A percentile compares a stretch with the other conserved stretches of the same genome.
phyloP scores from a whole-genome alignment of 2,329 filamentous ascomycete species.

The Sordariomycetes sp. region DNA sequence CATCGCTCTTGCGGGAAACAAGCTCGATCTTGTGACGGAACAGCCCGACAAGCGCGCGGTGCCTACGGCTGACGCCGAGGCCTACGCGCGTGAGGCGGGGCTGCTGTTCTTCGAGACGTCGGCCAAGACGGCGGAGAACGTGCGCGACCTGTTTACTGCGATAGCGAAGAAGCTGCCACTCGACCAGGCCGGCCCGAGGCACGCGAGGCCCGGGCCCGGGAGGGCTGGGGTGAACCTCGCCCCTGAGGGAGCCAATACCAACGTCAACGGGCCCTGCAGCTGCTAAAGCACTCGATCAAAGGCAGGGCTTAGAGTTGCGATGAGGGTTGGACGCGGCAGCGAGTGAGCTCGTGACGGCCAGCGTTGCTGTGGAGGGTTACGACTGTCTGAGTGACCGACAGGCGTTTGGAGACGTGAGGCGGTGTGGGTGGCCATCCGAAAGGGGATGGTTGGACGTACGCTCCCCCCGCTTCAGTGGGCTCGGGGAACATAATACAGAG shows the following conservation, averaged over 20 bases:
- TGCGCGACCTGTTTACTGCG: constrained; percentile 87
- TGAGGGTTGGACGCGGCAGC: too few relatives aligned
- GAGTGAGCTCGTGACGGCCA: too few relatives aligned
- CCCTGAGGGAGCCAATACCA: constrained; percentile 44
- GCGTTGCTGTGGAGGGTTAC: neutral
- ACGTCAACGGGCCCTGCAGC: constrained; percentile 39
- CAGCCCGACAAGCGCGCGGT: constrained; percentile 95
- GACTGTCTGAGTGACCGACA: neutral
- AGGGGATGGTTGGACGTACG: neutral
- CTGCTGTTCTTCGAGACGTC: constrained; percentile 98
- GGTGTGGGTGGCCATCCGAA: neutral
- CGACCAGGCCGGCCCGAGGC: constrained; percentile 88
- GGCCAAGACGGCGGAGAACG: constrained; percentile 94
- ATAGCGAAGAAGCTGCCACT: constrained; percentile 97
- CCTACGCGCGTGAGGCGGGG: constrained; percentile 85
- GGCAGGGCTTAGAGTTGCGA: too few relatives aligned
- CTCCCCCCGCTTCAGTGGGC: neutral
- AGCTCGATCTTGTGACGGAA: constrained; percentile 88
- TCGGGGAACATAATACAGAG: neutral
- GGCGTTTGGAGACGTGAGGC: neutral
- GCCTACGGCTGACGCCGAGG: constrained; percentile 76
- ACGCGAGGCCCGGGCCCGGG: constrained; percentile 50
- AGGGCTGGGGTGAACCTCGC: constrained; percentile 44
- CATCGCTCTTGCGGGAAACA: constrained; percentile 95
- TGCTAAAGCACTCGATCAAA: constrained; percentile 26